Conservation (phyloP, 2,329 filamentous ascomycete species). For the Canariomyces notabilis region DNA sequence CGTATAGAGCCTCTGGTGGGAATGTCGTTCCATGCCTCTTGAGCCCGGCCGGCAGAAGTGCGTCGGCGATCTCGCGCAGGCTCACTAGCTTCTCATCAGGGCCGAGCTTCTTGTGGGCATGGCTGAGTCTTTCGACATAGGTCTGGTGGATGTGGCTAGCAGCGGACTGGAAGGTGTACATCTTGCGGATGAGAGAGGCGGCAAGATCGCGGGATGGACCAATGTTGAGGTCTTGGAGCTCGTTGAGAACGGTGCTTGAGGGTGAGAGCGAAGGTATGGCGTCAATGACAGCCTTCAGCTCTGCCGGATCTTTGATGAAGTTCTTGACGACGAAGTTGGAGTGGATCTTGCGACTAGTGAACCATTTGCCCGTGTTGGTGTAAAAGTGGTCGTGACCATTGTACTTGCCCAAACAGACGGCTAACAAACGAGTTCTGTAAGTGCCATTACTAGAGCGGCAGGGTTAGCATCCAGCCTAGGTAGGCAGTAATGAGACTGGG, state of each 20-base stretch:
- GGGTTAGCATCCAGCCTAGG: background rate
- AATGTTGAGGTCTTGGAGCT: conserved; percentile 36
- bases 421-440: conserved; percentile 42
- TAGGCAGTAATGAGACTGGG: background rate
- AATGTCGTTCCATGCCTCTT: conserved; percentile 36
- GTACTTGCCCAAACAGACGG: conserved; percentile 48
- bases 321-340: conserved; percentile 46
- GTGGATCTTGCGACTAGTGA: conserved; percentile 39
- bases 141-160: conserved; percentile 43
- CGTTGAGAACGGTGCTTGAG: conserved; percentile 30
- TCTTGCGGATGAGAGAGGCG: conserved; percentile 40
- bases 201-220: conserved; percentile 42
- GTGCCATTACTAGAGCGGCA: conserved; percentile 15
- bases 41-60: conserved; percentile 28
- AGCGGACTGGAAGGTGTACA: conserved; percentile 41
- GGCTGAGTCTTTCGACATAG: conserved; percentile 45
- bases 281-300: conserved; percentile 39
- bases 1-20: conserved; percentile 53
- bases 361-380: conserved; percentile 46
- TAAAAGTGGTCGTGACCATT: conserved; percentile 51
- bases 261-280: conserved; percentile 32
- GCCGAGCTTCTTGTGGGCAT: conserved; percentile 39
- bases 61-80: conserved; percentile 46
- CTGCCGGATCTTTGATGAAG: conserved; percentile 37
- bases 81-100: conserved; percentile 42